Conservation (phyloP, 1,284 basidiomycete species). For the Boletus semigastroideus region DNA sequence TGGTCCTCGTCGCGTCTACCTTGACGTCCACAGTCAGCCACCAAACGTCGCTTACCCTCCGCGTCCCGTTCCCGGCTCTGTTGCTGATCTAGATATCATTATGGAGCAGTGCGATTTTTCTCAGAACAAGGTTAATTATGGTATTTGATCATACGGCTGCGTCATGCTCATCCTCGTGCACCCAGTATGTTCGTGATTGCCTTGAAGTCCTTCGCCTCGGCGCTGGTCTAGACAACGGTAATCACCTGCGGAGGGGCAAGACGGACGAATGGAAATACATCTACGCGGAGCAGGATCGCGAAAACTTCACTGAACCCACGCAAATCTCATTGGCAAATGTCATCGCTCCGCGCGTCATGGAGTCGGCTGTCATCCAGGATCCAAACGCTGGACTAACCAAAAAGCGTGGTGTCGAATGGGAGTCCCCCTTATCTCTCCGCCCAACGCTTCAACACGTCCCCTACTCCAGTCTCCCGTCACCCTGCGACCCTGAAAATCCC, state of each 20-base stretch:
- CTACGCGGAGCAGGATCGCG: conserved; percentile 54
- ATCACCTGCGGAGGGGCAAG: conserved; percentile 56
- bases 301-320: conserved; percentile 37
- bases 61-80: conserved; percentile 76
- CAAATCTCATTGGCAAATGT: conserved; percentile 30
- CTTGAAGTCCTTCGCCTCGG: conserved; percentile 71
- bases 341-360: conserved; percentile 27
- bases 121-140: conserved; percentile 62
- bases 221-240: conserved; percentile 61
- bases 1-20: conserved; percentile 75
- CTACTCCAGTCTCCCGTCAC: conserved; percentile 36
- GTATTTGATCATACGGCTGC: background rate
- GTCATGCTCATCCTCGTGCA: conserved; percentile 11
- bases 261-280: conserved; percentile 65
- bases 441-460: conserved; percentile 39
- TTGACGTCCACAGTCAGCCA: conserved; percentile 60
- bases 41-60: conserved; percentile 75
- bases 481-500: conserved; percentile 66
- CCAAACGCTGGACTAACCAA: conserved; percentile 42
- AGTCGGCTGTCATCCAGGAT: conserved; percentile 33
- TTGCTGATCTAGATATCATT: conserved; percentile 83
- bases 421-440: conserved; percentile 37
- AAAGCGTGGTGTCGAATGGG: conserved; percentile 48
- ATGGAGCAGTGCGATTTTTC: conserved; percentile 90
- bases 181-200: conserved; percentile 77